Conservation (phyloP, 495 filamentous ascomycete genomes). For the Clavariopsis aquatica region DNA sequence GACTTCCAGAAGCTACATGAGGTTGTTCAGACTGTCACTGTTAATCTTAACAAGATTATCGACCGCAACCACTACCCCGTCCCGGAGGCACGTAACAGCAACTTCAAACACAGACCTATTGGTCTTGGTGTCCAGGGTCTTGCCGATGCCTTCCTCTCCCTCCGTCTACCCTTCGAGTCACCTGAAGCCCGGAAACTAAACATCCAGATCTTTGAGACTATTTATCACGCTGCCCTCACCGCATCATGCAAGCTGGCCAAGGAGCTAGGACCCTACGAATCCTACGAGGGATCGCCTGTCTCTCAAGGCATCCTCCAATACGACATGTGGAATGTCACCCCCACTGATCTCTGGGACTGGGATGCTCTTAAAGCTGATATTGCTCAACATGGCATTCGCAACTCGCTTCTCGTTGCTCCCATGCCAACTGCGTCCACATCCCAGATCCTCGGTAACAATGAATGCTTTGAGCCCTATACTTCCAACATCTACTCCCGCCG, state of each 20-base stretch:
- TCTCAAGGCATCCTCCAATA: constrained; percentile 96
- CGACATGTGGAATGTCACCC: constrained; percentile 96
- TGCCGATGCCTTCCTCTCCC: constrained; percentile 96
- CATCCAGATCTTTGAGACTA: constrained; percentile 98
- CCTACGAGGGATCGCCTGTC: constrained; percentile 89
- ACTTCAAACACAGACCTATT: constrained; percentile 92
- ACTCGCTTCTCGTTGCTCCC: constrained; percentile 90
- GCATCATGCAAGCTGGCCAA: constrained; percentile 84
- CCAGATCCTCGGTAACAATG: constrained; percentile 97
- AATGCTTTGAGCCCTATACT: constrained; percentile 99
- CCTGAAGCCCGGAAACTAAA: constrained; percentile 89
- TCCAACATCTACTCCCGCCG: constrained; percentile 99
- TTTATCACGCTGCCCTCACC: constrained; percentile 94
- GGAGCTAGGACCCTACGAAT: constrained; percentile 78
- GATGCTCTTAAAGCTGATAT: constrained; percentile 83
- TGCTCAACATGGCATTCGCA: constrained; percentile 86
- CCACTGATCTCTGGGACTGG: constrained; percentile 97
- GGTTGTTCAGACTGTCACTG: constrained; percentile 82
- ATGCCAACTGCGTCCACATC: constrained; percentile 97
- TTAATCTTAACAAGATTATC: constrained; percentile 96
- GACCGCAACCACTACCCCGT: constrained; percentile 97
- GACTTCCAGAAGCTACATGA: constrained; percentile 96
- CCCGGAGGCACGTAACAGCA: constrained; percentile 86
- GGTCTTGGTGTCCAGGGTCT: constrained; percentile 97
- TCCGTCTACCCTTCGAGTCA: constrained; percentile 96